Base-by-base conservation (phyloP, 306 rosid species). In the Quercus alba region DNA sequence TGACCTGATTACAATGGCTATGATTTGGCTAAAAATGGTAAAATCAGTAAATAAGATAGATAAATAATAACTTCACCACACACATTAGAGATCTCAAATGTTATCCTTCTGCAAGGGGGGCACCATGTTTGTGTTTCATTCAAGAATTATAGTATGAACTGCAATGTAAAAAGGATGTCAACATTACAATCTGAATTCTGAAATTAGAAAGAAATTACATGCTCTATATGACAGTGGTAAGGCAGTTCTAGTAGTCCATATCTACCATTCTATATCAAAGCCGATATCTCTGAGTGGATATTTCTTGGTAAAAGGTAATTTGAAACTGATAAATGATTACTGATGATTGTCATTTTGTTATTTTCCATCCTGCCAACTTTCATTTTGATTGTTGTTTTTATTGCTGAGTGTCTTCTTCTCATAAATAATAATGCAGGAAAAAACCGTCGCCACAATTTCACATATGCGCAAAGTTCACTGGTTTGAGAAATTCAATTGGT, bases 401-500 rank as follows among this genome's bases (percentile, higher is more conserved):
- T 63, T 64, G 9, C 46, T 73, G 31, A 59, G 30, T 15, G 44
- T 30, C 44, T 75, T 78, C 72, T 58, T 82, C 23, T 14, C 20
- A 76, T 67, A 63, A 80, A 51, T 72, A 70, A 81, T 57, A 79
- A 6, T 87, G 84, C 97, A 95, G 99, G 99, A 93, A 88, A 95
- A 93, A 89, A 78, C 92, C 28, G 93, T 95, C 61, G 97, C 98
- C 81, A 80, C 97, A 67, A 95, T 95, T 74, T 91, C 99, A 67
- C 97, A 95, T 81, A 91, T 95, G 90, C 97, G 99, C 79, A 95
- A 93, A 85, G 98, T 95, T 86, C 99, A 95, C 83, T 95, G 99
- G 99, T 95, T 95, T 88, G 99, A 95, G 89, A 95, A 95, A 85
- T 95, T 95, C 77, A 90, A 95, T 82, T 95, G 99, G 99, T 95